Conservation (phyloP, 2,329 filamentous ascomycete species). For the Ophiostoma quercus region DNA sequence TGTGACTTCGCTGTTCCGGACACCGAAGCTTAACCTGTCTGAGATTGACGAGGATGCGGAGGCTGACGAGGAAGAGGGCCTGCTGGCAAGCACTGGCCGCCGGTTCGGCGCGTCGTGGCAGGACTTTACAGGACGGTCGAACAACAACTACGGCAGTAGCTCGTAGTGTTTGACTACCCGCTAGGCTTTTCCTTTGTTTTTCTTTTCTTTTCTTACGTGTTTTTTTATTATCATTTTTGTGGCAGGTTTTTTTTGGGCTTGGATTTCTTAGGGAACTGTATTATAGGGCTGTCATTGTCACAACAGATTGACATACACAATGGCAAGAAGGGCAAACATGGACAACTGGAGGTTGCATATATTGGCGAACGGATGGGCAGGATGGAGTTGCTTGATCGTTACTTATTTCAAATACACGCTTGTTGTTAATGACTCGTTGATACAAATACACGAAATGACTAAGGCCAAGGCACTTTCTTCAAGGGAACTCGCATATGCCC, state of each 20-base stretch:
- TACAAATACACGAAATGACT: neutral
- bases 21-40: slow-evolving; percentile 69
- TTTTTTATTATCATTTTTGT: slow-evolving; percentile 7
- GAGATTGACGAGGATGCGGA: slow-evolving; percentile 85
- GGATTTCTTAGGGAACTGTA: neutral
- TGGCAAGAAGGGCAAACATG: neutral
- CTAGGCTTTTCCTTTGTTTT: neutral
- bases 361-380: slow-evolving; percentile 5
- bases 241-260: neutral
- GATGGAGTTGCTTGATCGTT: neutral
- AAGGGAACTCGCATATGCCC: slow-evolving; percentile 59
- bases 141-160: slow-evolving; percentile 26
- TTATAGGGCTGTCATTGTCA: neutral
- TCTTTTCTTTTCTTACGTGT: slow-evolving; percentile 10
- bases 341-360: slow-evolving; percentile 2
- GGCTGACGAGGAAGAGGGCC: slow-evolving; percentile 86
- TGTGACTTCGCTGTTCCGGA: slow-evolving; percentile 69
- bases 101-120: slow-evolving; percentile 84
- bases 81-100: slow-evolving; percentile 76
- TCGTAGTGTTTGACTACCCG: neutral
- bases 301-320: slow-evolving; percentile 7
- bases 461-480: neutral
- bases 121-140: slow-evolving; percentile 63
- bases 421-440: neutral
- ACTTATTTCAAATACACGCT: slow-evolving; percentile 10